These are phyloP conservation scores for Primulina eburnea DNA, from an alignment of 257 asterid genomes.

Conservation along the genomic window DNA sequence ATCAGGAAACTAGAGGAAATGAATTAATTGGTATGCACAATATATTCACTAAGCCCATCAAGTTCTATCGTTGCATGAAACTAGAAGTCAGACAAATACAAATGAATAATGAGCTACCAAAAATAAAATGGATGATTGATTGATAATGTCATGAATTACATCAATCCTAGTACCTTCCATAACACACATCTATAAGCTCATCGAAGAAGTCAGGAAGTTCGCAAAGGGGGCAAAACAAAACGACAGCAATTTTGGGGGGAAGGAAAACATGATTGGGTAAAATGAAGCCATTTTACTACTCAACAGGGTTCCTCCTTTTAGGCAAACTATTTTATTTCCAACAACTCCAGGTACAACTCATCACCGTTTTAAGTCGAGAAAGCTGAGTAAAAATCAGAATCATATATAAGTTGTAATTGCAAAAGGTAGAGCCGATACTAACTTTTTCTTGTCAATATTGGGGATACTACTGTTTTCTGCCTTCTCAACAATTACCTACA, in stretches of 20 bases:
- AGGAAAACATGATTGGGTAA: background rate
- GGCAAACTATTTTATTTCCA: background rate
- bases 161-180: background rate
- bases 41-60: background rate
- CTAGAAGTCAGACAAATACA: background rate
- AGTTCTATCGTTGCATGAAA: background rate
- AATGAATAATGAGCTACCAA: background rate
- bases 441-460: constrained; percentile 72
- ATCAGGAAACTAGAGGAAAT: background rate
- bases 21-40: background rate
- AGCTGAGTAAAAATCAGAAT: background rate
- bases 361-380: background rate
- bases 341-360: background rate
- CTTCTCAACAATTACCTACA: constrained; percentile 69
- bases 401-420: background rate
- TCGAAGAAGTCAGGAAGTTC: background rate
- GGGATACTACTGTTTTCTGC: constrained; percentile 68
- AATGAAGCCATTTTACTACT: background rate
- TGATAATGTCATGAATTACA: background rate
- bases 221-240: background rate
- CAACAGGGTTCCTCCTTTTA: no score
- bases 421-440: constrained; percentile 16
- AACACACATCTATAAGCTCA: background rate
- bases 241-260: background rate
- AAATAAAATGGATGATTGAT: background rate